Base-by-base conservation (phyloP, 2,329 filamentous ascomycete species). In the Colletotrichum caudatum region DNA sequence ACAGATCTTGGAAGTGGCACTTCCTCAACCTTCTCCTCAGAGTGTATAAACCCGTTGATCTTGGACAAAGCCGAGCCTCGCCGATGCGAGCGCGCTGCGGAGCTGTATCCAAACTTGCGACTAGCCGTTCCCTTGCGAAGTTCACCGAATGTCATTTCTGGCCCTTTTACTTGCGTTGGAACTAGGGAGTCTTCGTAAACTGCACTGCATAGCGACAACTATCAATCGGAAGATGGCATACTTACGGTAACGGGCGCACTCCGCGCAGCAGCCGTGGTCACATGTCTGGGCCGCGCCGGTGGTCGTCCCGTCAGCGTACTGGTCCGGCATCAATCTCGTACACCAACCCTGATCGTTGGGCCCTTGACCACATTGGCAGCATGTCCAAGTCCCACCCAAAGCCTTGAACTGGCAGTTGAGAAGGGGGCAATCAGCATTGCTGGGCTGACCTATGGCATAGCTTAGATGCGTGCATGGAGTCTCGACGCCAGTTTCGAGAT, bases 301-400 rank as follows among this genome's bases (percentile, higher is more conserved):
- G 14, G 77, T 76, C 64, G 76, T 76, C 1, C 78, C 80, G 14
- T 80, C 74, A 8, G 77, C 71, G 69, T 81, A 82, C 62, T 76
- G 77, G 60, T 76, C 68, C 39, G 74, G 75, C 58, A 77, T 78
- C 16, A 80, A 77, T 73, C 82, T 83, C 12, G 80, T 82, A 76
- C 87, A 89, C 87, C 87, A 89, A 8, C 87, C 87, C 71, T 82
- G 80, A 1, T 78, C 82, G 75, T 89, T 89, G 23, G 86, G 84
- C 0, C 85, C 85, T 50, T 85, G 81, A 3, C 83, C 79, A 74
- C 87, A 89, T 44, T 81, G 76, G 77, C 87, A 89, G 74, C 87
- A 89, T n/a, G 80, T 83, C 87, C 87, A 89, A 39, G 78, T 82
- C 23, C 85, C 83, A 50, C 82, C 85, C 46, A 87, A 82, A 59